phyloP scores from a whole-genome alignment of 2,329 filamentous ascomycete species.

The Penicillium sp. region DNA sequence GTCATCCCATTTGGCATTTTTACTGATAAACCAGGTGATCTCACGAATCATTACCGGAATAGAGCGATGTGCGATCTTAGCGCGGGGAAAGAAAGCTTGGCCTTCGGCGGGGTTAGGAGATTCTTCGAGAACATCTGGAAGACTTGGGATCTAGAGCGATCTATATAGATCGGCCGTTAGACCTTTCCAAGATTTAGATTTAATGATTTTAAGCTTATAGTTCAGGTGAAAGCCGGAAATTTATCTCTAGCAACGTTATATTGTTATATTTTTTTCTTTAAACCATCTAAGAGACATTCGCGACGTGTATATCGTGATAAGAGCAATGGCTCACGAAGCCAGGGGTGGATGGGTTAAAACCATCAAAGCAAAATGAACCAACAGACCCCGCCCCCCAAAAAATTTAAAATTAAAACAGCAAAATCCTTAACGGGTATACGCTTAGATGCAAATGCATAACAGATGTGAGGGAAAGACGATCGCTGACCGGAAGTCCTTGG shows the following conservation, averaged over 20 bases:
- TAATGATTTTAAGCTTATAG: not conserved
- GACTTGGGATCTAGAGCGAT: not conserved
- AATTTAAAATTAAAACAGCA: slow-evolving; percentile 2
- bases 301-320: not conserved
- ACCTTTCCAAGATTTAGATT: not conserved
- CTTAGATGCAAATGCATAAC: slow-evolving; percentile 21
- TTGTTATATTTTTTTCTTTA: not conserved
- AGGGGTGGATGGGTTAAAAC: not conserved
- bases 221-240: not conserved
- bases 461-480: not conserved
- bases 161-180: not conserved
- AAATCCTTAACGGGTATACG: slow-evolving; percentile 24
- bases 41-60: slow-evolving; percentile 13
- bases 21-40: not conserved
- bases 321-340: not conserved
- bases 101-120: slow-evolving; percentile 5
- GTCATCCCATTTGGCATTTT: too few species aligned
- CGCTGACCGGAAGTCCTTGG: not conserved
- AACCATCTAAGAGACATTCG: not conserved
- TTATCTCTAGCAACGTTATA: not conserved
- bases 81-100: slow-evolving; percentile 13
- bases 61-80: slow-evolving; percentile 4
- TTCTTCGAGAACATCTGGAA: not conserved
- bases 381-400: not conserved
- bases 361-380: not conserved